Evolutionary conservation across 768 basidiomycete genomes (phyloP).

Genomic region (Suillus fuscotomentosus): DNA sequence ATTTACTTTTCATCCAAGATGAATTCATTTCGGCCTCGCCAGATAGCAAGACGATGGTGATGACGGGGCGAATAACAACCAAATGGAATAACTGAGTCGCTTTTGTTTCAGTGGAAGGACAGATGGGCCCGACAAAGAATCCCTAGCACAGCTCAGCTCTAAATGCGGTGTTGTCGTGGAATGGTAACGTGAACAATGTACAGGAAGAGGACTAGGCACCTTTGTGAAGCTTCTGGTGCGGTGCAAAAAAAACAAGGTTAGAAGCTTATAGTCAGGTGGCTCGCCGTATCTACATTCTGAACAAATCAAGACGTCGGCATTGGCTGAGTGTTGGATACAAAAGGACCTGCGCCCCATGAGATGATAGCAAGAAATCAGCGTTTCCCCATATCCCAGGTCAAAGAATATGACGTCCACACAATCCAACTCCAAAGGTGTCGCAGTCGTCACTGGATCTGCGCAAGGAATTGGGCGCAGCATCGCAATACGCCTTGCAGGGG

Average conservation of each 20-base stretch:
- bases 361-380: neutral
- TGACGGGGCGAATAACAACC: neutral
- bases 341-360: neutral
- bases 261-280: neutral
- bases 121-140: neutral
- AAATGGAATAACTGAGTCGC: neutral
- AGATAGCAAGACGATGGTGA: neutral
- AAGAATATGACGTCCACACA: neutral
- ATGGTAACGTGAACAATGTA: neutral
- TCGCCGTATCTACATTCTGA: neutral
- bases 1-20: neutral
- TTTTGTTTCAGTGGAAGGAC: neutral
- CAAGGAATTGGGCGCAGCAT: constrained; percentile 34
- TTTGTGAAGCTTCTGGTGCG: neutral
- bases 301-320: neutral
- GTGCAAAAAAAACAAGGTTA: neutral
- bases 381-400: neutral
- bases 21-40: neutral
- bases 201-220: neutral
- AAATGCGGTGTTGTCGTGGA: neutral
- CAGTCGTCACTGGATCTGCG: constrained; percentile 31
- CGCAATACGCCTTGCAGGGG: constrained; percentile 33
- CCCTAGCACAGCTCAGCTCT: neutral
- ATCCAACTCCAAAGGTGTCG: constrained; percentile 22
- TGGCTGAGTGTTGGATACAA: neutral